Evolutionary conservation across 805 yeast species (phyloP).

Genomic region (Tetrapisispora phaffii): DNA sequence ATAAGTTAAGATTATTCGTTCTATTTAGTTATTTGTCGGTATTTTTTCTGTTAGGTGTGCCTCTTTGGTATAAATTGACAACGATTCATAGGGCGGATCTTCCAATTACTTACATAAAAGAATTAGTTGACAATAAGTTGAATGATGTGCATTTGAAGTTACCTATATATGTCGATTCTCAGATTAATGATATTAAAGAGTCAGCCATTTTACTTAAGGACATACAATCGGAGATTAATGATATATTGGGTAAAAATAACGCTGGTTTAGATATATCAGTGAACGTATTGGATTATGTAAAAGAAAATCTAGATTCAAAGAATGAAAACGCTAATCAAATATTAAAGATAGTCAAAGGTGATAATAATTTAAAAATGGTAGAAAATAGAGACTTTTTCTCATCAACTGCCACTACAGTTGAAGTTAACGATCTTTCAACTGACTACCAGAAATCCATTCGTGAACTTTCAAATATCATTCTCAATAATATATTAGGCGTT

Average conservation of each 20-base stretch:
- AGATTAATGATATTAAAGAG: neutral
- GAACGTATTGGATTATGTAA: neutral
- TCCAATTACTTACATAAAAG: conserved; percentile 30
- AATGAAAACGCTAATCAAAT: neutral
- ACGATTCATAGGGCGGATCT: conserved; percentile 35
- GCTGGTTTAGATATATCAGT: neutral
- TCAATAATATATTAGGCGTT: neutral
- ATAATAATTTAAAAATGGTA: neutral
- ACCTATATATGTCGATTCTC: conserved; percentile 31
- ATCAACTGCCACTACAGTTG: neutral
- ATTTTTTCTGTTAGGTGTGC: conserved; percentile 31
- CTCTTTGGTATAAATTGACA: conserved; percentile 35
- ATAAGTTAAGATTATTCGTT: neutral
- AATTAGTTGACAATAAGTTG: conserved; percentile 31
- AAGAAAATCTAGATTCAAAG: neutral
- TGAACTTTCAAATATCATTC: neutral
- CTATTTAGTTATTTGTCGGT: conserved; percentile 8
- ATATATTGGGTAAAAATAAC: neutral
- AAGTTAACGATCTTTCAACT: neutral
- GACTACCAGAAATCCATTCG: neutral
- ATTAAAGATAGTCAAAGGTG: neutral
- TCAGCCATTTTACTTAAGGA: neutral
- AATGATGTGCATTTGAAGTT: conserved; percentile 36
- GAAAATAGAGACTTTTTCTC: neutral
- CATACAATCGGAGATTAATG: neutral